These are phyloP conservation scores for Paramecium caudatum DNA, from an alignment of 73 alveolate species.

Conservation along the genomic window DNA sequence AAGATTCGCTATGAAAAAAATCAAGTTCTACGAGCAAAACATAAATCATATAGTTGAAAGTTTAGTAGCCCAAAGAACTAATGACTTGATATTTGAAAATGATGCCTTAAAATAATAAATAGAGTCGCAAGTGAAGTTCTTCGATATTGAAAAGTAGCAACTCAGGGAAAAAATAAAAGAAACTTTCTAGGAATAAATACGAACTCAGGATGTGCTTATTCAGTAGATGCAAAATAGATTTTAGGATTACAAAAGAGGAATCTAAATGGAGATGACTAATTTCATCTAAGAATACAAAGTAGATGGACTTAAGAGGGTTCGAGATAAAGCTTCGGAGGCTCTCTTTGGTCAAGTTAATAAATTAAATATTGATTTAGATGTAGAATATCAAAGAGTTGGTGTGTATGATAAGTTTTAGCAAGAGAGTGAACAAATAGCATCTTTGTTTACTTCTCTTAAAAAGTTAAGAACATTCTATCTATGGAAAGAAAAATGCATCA, in stretches of 20 bases:
- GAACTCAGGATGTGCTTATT: not conserved
- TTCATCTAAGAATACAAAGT: slow-evolving; percentile 23
- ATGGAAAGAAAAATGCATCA: slow-evolving; percentile 40
- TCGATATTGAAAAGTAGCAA: slow-evolving; percentile 41
- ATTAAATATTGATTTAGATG: slow-evolving; percentile 56
- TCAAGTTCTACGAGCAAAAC: slow-evolving; percentile 25
- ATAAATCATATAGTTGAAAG: slow-evolving; percentile 65
- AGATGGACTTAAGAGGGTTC: slow-evolving; percentile 61
- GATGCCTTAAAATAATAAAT: slow-evolving; percentile 42
- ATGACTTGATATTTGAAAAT: slow-evolving; percentile 62
- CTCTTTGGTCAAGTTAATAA: slow-evolving; percentile 59
- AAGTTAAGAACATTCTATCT: slow-evolving; percentile 26
- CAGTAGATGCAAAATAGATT: slow-evolving; percentile 44
- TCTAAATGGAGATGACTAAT: slow-evolving; percentile 56
- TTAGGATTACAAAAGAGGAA: slow-evolving; percentile 60
- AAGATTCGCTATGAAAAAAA: slow-evolving; percentile 15
- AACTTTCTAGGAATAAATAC: not conserved
- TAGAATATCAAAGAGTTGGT: slow-evolving; percentile 51
- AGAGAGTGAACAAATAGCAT: slow-evolving; percentile 2
- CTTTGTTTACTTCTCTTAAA: not conserved
- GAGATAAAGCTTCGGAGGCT: slow-evolving; percentile 60
- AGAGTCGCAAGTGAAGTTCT: not conserved
- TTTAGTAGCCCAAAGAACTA: slow-evolving; percentile 57
- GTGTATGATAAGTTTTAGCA: slow-evolving; percentile 57
- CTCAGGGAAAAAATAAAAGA: slow-evolving; percentile 31